These are phyloP conservation scores for Acanthamoeba castellanii DNA, from an alignment of 208 protist species.

Conservation along the genomic window DNA sequence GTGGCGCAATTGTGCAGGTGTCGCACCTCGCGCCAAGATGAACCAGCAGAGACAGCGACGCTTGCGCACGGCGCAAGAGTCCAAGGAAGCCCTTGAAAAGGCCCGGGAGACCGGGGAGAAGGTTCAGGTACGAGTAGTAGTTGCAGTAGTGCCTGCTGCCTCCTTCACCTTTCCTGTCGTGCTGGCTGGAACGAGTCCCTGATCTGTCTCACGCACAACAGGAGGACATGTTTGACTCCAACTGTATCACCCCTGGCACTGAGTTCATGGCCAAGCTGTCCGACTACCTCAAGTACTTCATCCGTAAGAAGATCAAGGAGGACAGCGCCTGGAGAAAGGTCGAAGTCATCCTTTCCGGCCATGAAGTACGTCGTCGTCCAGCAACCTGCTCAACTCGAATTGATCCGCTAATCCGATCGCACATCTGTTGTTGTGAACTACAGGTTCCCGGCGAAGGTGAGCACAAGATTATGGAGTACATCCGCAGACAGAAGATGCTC, in stretches of 20 bases:
- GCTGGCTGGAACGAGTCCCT: not conserved
- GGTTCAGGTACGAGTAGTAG: conserved; percentile 18
- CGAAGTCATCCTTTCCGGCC: conserved; percentile 96
- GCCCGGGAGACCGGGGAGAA: conserved; percentile 52
- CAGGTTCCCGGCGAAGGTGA: conserved; percentile 98
- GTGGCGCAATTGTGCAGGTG: conserved; percentile 68
- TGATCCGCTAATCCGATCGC: too few species aligned
- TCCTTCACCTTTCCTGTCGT: not conserved
- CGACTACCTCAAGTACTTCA: conserved; percentile 95
- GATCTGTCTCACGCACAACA: not conserved
- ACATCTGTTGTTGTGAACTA: not conserved
- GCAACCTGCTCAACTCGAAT: not conserved
- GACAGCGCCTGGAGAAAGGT: conserved; percentile 95
- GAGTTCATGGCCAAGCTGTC: conserved; percentile 97
- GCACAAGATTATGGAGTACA: conserved; percentile 99
- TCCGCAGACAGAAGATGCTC: conserved; percentile 95
- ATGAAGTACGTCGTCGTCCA: conserved; percentile 76
- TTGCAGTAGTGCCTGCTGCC: not conserved
- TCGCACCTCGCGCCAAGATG: conserved; percentile 99
- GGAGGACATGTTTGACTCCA: conserved; percentile 96
- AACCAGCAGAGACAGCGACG: conserved; percentile 99
- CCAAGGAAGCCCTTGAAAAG: conserved; percentile 45
- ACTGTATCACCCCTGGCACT: conserved; percentile 98
- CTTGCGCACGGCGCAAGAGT: conserved; percentile 90
- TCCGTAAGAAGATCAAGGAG: conserved; percentile 94